Evolutionary conservation across 495 filamentous ascomycete genomes (phyloP).

Genomic region (Penicillium antarcticum): DNA sequence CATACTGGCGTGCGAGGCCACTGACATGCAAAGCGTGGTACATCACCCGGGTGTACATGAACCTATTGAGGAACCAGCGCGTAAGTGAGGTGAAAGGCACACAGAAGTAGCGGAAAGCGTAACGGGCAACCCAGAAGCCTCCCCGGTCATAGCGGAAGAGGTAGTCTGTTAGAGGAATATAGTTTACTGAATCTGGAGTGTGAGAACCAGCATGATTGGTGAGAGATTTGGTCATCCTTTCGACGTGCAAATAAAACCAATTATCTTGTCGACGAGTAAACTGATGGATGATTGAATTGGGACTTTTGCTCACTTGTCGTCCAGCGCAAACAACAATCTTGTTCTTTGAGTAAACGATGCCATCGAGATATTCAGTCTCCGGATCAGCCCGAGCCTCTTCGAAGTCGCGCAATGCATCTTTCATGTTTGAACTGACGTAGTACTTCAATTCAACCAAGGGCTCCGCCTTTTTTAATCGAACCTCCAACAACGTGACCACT

Average conservation of each 20-base stretch:
- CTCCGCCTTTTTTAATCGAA: constrained; percentile 46
- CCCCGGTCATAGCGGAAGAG: constrained; percentile 64
- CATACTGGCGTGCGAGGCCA: constrained; percentile 39
- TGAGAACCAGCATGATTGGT: not conserved
- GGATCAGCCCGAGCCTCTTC: constrained; percentile 27
- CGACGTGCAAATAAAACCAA: constrained; percentile 58
- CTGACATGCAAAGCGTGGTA: constrained; percentile 55
- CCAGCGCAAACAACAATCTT: constrained; percentile 50
- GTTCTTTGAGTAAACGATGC: constrained; percentile 43
- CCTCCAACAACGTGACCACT: constrained; percentile 50
- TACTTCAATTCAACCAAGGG: constrained; percentile 51
- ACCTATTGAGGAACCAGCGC: constrained; percentile 49
- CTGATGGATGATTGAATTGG: constrained; percentile 16
- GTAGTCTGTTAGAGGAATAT: constrained; percentile 55
- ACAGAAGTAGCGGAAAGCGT: constrained; percentile 53
- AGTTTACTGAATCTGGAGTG: constrained; percentile 25
- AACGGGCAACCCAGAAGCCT: constrained; percentile 54
- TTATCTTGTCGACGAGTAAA: constrained; percentile 52
- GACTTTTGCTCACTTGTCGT: constrained; percentile 30
- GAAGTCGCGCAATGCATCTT: constrained; percentile 38
- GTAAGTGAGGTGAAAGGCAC: constrained; percentile 54
- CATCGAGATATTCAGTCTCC: constrained; percentile 53
- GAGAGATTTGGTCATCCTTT: constrained; percentile 12
- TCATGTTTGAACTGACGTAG: constrained; percentile 34
- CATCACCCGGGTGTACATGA: constrained; percentile 54